Conservation (phyloP, 306 rosid genomes). For the Castanopsis chinensis region DNA sequence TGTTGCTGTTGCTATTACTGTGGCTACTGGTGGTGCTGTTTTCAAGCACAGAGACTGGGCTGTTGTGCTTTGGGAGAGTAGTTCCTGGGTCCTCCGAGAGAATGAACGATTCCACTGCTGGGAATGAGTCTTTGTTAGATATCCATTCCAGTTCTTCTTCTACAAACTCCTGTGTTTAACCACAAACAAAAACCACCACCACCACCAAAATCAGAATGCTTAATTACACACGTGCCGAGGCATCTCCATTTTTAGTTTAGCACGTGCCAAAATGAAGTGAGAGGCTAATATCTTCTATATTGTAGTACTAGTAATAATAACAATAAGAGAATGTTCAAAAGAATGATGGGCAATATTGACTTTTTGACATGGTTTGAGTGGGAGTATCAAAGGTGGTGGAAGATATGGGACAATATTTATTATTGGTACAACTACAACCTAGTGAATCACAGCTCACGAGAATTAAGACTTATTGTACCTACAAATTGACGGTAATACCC, state of each 20-base stretch:
- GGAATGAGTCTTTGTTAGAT: slow-evolving; percentile 80
- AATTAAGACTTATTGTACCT: neutral
- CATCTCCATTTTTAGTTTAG: neutral
- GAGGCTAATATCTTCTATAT: no score
- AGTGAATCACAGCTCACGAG: slow-evolving; percentile 25
- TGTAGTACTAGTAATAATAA: no score
- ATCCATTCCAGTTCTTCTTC: slow-evolving; percentile 92
- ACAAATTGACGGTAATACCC: neutral
- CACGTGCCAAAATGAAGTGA: neutral
- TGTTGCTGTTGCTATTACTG: slow-evolving; percentile 31
- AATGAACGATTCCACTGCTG: slow-evolving; percentile 56
- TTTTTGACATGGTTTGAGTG: neutral
- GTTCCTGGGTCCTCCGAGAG: slow-evolving; percentile 28
- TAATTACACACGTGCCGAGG: no score
- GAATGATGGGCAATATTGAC: neutral
- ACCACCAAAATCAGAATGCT: no score
- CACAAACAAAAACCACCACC: neutral
- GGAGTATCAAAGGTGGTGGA: neutral
- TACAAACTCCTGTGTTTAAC: slow-evolving; percentile 34
- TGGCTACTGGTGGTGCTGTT: slow-evolving; percentile 47
- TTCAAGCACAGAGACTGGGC: slow-evolving; percentile 44
- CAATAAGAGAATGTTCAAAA: neutral
- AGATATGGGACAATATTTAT: neutral
- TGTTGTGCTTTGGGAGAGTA: slow-evolving; percentile 32
- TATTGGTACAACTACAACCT: neutral